Conservation (phyloP, 2,329 filamentous ascomycete species). For the Aspergillus sp. region DNA sequence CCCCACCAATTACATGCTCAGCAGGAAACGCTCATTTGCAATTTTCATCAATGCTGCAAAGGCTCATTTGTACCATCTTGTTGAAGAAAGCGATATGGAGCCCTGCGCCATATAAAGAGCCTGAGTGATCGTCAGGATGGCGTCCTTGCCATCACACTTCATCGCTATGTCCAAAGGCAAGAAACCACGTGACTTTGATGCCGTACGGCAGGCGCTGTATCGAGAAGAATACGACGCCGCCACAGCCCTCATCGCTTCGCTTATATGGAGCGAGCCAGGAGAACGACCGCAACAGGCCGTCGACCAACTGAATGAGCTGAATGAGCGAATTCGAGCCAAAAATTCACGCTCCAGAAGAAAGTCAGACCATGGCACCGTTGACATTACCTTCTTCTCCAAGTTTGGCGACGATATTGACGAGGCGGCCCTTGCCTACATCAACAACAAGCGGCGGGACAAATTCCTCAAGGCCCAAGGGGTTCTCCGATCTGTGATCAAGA, state of each 20-base stretch:
- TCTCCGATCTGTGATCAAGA: conserved; percentile 1
- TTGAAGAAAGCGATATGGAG: not conserved
- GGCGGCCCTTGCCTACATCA: not conserved
- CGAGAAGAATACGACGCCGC: conserved; percentile 11
- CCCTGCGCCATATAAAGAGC: not conserved
- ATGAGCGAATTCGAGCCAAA: conserved; percentile 8
- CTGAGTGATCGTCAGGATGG: not conserved
- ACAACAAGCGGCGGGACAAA: not conserved
- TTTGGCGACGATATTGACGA: not conserved
- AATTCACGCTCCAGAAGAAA: conserved; percentile 2
- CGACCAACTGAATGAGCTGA: conserved; percentile 9
- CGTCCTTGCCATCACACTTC: not conserved
- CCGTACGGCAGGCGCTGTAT: not conserved
- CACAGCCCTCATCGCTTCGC: conserved; percentile 9
- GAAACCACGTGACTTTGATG: not conserved
- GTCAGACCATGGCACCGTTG: conserved; percentile 3
- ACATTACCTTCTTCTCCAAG: not conserved
- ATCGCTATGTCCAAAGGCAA: not conserved
- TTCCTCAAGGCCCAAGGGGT: not conserved
- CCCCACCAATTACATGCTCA: not conserved
- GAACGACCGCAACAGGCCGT: conserved; percentile 1
- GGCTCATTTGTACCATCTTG: not conserved
- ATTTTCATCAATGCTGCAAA: not conserved
- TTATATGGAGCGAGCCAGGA: conserved; percentile 8
- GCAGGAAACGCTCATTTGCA: not conserved